Evolutionary conservation across 164 flowering plant species (phyloP).

Genomic region (Tetrastigma voinierianum): DNA sequence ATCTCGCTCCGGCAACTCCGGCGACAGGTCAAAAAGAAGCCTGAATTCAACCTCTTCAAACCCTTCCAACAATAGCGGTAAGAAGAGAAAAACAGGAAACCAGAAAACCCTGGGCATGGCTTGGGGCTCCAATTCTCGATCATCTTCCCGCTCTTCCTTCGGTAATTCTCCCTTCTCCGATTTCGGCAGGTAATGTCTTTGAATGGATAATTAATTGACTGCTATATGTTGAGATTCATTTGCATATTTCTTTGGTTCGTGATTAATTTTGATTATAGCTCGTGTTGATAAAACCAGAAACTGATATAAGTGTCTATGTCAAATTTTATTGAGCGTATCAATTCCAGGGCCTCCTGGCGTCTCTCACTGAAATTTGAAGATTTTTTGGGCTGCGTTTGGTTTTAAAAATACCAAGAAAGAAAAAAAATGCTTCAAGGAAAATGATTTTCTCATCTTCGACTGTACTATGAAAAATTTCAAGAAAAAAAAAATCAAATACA

Average conservation of each 20-base stretch:
- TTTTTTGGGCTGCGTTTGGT: too few relatives aligned
- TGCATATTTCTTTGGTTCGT: not conserved
- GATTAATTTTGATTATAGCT: not conserved
- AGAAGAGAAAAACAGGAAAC: slow-evolving; percentile 40
- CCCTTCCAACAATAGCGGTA: slow-evolving; percentile 18
- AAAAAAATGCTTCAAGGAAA: too few relatives aligned
- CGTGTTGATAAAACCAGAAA: too few relatives aligned
- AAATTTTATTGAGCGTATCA: too few relatives aligned
- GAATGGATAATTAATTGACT: not conserved
- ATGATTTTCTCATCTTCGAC: too few relatives aligned
- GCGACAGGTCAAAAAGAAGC: slow-evolving; percentile 41
- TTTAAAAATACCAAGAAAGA: too few relatives aligned
- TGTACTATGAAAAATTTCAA: too few relatives aligned
- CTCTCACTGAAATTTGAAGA: too few relatives aligned
- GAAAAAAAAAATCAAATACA: too few relatives aligned
- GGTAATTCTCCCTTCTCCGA: slow-evolving; percentile 66
- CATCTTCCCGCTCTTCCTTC: slow-evolving; percentile 67
- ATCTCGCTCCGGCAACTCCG: slow-evolving; percentile 44
- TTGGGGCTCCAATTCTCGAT: slow-evolving; percentile 81
- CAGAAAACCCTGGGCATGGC: slow-evolving; percentile 93
- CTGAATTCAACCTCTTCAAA: slow-evolving; percentile 35
- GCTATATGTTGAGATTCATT: too few relatives aligned
- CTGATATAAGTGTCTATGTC: too few relatives aligned
- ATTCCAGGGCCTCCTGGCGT: too few relatives aligned
- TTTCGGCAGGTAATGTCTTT: slow-evolving; percentile 55